phyloP scores from a whole-genome alignment of 768 basidiomycete species.

The Mycena sanguinolenta region DNA sequence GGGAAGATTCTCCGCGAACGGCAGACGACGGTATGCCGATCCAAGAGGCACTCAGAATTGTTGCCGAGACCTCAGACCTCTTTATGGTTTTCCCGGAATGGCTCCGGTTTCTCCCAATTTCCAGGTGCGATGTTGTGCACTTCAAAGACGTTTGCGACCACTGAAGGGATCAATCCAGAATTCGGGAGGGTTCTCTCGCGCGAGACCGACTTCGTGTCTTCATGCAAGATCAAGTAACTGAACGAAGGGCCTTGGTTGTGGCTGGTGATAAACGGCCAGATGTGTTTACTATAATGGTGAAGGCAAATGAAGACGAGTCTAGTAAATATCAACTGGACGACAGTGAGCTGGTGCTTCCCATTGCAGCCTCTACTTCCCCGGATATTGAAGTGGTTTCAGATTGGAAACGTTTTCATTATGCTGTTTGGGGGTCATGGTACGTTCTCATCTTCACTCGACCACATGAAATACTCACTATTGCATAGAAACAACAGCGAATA shows the following conservation, averaged over 20 bases:
- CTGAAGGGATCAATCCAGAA: too few species aligned
- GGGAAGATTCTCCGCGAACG: conserved; percentile 49
- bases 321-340: conserved; percentile 56
- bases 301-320: conserved; percentile 59
- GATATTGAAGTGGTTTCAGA: conserved; percentile 44
- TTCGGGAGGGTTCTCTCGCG: conserved; percentile 45
- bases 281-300: conserved; percentile 58
- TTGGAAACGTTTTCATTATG: conserved; percentile 66
- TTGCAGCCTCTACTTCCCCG: not conserved
- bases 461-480: not conserved
- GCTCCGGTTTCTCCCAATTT: conserved; percentile 50
- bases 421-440: conserved; percentile 72
- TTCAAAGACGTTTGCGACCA: too few species aligned
- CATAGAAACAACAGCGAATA: conserved; percentile 65
- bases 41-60: conserved; percentile 52
- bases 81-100: conserved; percentile 51
- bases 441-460: conserved; percentile 10
- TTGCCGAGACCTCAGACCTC: conserved; percentile 47
- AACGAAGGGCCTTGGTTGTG: conserved; percentile 49
- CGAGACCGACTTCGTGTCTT: conserved; percentile 49
- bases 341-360: conserved; percentile 52
- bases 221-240: conserved; percentile 53
- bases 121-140: conserved; percentile 41
- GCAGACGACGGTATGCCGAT: conserved; percentile 54
- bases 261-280: conserved; percentile 42